A percentile compares a stretch with the other conserved stretches of the same genome.
phyloP scores from a whole-genome alignment of 768 basidiomycete species.

The Kwoniella mangroviensis region DNA sequence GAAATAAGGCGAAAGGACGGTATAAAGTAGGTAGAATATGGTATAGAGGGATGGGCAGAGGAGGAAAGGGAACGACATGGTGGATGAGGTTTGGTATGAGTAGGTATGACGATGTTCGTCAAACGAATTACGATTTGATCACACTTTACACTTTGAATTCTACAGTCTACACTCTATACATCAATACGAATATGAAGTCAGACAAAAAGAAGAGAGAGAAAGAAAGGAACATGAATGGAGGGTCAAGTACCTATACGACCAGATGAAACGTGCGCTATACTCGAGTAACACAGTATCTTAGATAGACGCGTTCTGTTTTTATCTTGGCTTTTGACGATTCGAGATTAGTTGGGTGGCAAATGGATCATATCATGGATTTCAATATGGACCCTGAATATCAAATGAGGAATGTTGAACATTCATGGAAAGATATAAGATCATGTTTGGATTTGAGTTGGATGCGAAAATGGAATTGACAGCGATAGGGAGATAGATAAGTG shows the following conservation, averaged over 20 bases:
- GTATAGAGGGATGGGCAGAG: neutral
- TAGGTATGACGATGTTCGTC: too few relatives aligned
- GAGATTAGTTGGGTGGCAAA: neutral
- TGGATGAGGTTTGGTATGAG: too few relatives aligned
- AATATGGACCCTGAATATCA: neutral
- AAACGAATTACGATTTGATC: too few relatives aligned
- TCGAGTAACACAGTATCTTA: too few relatives aligned
- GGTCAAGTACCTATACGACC: neutral
- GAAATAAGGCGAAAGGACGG: slow-evolving; percentile 53
- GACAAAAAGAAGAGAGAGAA: too few relatives aligned
- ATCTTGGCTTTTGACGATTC: neutral
- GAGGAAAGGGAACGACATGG: neutral
- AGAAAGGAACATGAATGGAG: neutral
- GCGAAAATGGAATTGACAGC: too few relatives aligned
- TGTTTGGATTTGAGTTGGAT: too few relatives aligned
- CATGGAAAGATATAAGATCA: too few relatives aligned
- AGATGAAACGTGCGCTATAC: slow-evolving; percentile 3
- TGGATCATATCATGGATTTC: neutral
- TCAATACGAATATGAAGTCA: neutral
- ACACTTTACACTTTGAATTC: neutral
- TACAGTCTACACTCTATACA: neutral
- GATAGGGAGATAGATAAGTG: too few relatives aligned
- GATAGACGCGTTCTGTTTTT: neutral
- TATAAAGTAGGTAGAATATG: slow-evolving; percentile 44
- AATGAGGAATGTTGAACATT: neutral